Base-by-base conservation (phyloP, 2,329 filamentous ascomycete genomes). In the Talaromyces verruculosus region DNA sequence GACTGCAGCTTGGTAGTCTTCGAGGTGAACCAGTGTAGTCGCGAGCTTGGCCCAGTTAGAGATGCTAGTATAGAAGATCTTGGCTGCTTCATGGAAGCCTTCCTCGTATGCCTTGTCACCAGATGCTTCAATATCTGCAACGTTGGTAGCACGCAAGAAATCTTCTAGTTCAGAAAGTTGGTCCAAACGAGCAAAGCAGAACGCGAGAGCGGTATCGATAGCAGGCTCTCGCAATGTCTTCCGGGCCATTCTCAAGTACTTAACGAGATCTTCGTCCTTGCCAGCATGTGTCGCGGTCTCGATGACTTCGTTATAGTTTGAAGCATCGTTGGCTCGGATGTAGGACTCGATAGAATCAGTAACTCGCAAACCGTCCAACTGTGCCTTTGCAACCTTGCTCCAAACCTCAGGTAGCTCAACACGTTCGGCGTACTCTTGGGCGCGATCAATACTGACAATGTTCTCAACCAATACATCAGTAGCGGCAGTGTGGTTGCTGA, bases 31-130 rank as follows among this genome's bases (percentile, higher is more conserved):
- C 67, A 98, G 87, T 11, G 95, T 99, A 11, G 95, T 98, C 15
- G 95, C 93, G 73, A 99, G 89, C 84, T 99, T 99, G 65, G 94
- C 94, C 95, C 95, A 99, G 86, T 99, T 99, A 64, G 95, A 99
- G 77, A 99, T 96, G 82, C 92, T 98, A 65, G 88, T 92, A 83
- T 89, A 99, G 86, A 98, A 99, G 75, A 99, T 98, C 87, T 99
- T 99, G 70, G 95, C 92, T 51, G 95, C 95, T 84, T 98, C 91
- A 75, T 95, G 94, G 75, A 92, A 89, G 67, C 94, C 94, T 81
- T 99, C 95, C 69, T 89, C 91, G 72, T 97, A 98, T 25, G 95
- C 94, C 84, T 97, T 97, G 85, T 99, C 95, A 84, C 95, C 95
- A 67, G 93, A 98, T 72, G 95, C 91, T 77, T 99, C 95, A 63